Conservation (phyloP, 2,329 filamentous ascomycete species). For the Coleophoma eucalyptorum region DNA sequence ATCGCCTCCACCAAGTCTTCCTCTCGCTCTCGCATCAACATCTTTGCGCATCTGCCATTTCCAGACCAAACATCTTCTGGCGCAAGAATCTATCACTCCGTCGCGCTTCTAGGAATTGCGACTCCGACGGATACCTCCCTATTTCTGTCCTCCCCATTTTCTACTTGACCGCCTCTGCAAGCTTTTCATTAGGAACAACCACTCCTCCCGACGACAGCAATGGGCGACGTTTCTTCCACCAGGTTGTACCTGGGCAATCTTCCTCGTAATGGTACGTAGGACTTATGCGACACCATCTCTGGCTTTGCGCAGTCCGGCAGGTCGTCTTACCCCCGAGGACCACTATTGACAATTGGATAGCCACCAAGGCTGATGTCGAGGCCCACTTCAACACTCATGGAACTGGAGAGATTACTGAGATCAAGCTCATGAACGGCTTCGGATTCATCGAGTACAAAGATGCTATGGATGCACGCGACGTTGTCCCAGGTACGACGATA, state of each 20-base stretch:
- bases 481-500: slow-evolving; percentile 80
- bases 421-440: slow-evolving; percentile 99
- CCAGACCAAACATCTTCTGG: background rate
- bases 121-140: too few relatives aligned
- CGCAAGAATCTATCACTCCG: too few relatives aligned
- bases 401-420: slow-evolving; percentile 95
- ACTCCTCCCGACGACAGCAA: slow-evolving; percentile 24
- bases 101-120: too few relatives aligned
- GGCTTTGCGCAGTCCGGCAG: slow-evolving; percentile 2
- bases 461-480: slow-evolving; percentile 94
- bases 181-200: background rate
- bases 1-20: background rate
- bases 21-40: background rate
- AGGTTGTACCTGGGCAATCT: slow-evolving; percentile 97
- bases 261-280: slow-evolving; percentile 80
- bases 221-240: slow-evolving; percentile 89
- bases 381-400: slow-evolving; percentile 93
- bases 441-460: slow-evolving; percentile 99
- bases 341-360: slow-evolving; percentile 41
- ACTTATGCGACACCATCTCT: background rate
- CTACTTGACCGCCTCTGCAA: too few relatives aligned
- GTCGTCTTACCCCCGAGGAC: background rate
- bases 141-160: too few relatives aligned
- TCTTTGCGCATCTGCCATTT: background rate
- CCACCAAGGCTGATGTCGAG: slow-evolving; percentile 96